Conservation (phyloP, 176 grass and related monocot genomes). For the Leersia perrieri region DNA sequence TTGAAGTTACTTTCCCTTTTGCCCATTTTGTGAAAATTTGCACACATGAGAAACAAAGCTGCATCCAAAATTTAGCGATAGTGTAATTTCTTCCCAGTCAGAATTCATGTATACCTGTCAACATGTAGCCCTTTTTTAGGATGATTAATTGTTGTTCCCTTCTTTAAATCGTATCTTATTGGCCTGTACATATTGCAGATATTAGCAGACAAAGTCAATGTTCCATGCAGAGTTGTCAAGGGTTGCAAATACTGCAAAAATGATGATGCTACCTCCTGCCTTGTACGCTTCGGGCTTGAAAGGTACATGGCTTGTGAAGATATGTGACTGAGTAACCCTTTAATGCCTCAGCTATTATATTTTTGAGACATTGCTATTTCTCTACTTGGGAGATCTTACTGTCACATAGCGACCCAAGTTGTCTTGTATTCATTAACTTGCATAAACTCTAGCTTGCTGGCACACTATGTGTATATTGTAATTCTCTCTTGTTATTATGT, state of each 20-base stretch:
- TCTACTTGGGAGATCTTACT: not conserved
- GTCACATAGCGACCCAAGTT: not conserved
- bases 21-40: slow-evolving; percentile 16
- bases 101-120: not conserved
- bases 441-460: not conserved
- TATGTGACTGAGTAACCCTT: not conserved
- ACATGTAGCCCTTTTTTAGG: not conserved
- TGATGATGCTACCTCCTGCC: slow-evolving; percentile 85
- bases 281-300: slow-evolving; percentile 89
- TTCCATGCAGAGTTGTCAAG: slow-evolving; percentile 94
- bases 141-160: not conserved
- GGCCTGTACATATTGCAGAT: slow-evolving; percentile 45
- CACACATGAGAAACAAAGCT: not conserved
- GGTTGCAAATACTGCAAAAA: slow-evolving; percentile 91
- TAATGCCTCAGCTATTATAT: not conserved
- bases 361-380: slow-evolving; percentile 4
- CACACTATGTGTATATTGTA: not conserved
- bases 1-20: slow-evolving; percentile 4
- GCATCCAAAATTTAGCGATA: not conserved
- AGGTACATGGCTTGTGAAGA: slow-evolving; percentile 45
- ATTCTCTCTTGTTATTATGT: slow-evolving; percentile 26
- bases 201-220: slow-evolving; percentile 75
- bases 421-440: not conserved
- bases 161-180: not conserved
- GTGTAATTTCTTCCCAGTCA: not conserved